Evolutionary conservation across 495 filamentous ascomycete species (phyloP).

Genomic region (Aspergillus sclerotiicarbonarius): DNA sequence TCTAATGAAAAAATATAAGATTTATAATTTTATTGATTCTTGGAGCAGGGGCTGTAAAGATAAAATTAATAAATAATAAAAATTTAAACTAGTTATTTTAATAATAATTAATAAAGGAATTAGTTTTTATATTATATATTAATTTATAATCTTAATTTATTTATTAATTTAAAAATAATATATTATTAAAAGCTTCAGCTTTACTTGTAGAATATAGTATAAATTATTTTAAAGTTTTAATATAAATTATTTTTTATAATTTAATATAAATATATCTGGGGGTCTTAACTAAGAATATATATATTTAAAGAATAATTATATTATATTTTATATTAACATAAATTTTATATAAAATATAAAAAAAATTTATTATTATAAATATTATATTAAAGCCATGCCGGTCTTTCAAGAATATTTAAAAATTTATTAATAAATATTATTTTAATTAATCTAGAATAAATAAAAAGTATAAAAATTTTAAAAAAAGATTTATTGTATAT

Average conservation of each 20-base stretch:
- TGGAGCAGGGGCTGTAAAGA: not conserved
- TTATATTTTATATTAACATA: not conserved
- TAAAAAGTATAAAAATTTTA: too few relatives aligned
- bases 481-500: too few relatives aligned
- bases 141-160: not conserved
- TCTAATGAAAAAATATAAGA: not conserved
- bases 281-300: too few relatives aligned
- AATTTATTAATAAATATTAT: not conserved
- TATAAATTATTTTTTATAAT: constrained; percentile 1
- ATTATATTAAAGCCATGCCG: too few relatives aligned
- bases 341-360: not conserved
- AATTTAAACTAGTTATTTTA: not conserved
- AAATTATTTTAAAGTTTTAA: too few relatives aligned
- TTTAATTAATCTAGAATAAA: too few relatives aligned
- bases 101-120: not conserved
- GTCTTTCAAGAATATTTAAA: too few relatives aligned
- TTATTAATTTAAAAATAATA: constrained; percentile 1
- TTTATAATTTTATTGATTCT: not conserved
- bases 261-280: too few relatives aligned
- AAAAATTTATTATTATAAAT: not conserved
- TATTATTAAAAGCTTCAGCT: not conserved
- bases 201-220: too few relatives aligned
- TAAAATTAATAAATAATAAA: constrained; percentile 1
- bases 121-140: not conserved
- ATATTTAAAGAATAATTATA: constrained; percentile 3